Percentiles rank a stretch among this genome's conserved stretches.
Evolutionary conservation across 345 rosid species (phyloP).

Genomic region (Brassica nigra): DNA sequence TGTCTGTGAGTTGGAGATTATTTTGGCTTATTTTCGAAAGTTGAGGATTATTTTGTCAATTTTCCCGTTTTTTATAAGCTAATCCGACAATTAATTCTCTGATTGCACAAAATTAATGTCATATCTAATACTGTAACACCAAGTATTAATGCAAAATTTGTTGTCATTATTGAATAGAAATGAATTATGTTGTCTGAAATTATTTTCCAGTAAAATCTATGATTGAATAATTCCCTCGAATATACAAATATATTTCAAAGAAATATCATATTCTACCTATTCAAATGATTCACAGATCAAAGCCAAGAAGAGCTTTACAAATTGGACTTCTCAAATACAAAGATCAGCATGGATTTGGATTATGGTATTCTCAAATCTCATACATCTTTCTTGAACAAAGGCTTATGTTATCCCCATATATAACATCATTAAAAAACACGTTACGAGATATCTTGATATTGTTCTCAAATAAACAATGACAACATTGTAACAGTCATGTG

Average conservation of each 20-base stretch:
- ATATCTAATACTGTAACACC: neutral
- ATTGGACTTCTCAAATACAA: neutral
- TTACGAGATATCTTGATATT: conserved; percentile 24
- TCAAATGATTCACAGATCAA: conserved; percentile 5
- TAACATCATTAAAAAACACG: conserved; percentile 26
- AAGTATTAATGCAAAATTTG: neutral
- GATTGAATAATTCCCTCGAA: neutral
- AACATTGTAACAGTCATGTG: conserved; percentile 18
- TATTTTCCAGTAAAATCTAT: neutral
- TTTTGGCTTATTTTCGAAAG: too few relatives aligned
- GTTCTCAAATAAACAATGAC: conserved; percentile 9
- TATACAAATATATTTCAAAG: too few relatives aligned
- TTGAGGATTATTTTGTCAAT: too few relatives aligned
- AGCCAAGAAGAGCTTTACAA: neutral
- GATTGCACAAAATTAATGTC: neutral
- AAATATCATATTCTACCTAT: neutral
- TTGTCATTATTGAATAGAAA: neutral
- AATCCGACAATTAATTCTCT: neutral
- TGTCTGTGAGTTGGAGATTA: too few relatives aligned
- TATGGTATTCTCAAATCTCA: neutral
- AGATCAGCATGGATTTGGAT: conserved; percentile 19
- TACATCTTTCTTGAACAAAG: neutral
- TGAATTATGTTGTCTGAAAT: neutral
- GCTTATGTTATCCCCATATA: conserved; percentile 3
- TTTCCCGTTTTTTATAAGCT: neutral